These are phyloP conservation scores for Stemphylium beticola DNA, from an alignment of 2,329 filamentous ascomycete species.

Conservation along the genomic window DNA sequence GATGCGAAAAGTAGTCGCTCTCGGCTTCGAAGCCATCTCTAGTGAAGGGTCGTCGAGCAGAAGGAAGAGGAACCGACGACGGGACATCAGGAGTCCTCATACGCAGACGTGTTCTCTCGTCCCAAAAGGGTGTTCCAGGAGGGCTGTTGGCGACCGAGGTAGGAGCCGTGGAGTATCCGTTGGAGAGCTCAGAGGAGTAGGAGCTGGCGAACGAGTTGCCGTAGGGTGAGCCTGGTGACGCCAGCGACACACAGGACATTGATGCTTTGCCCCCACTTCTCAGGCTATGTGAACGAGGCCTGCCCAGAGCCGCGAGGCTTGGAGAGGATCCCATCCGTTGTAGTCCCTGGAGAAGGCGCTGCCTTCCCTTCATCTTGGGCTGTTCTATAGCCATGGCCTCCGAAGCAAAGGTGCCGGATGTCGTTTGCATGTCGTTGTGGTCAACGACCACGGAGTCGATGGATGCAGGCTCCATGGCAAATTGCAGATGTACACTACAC, in stretches of 20 bases:
- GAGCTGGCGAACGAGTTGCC: slow-evolving; percentile 61
- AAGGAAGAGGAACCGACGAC: slow-evolving; percentile 67
- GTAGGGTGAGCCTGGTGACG: slow-evolving; percentile 58
- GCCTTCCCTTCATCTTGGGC: slow-evolving; percentile 70
- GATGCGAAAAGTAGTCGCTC: slow-evolving; percentile 56
- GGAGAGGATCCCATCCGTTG: slow-evolving; percentile 84
- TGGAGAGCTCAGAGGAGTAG: slow-evolving; percentile 63
- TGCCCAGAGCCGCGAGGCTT: slow-evolving; percentile 68
- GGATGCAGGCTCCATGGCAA: slow-evolving; percentile 46
- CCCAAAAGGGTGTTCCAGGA: slow-evolving; percentile 55
- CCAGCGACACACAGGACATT: slow-evolving; percentile 69
- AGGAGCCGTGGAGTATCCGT: slow-evolving; percentile 62
- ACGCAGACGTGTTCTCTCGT: slow-evolving; percentile 63
- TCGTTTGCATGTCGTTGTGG: slow-evolving; percentile 27
- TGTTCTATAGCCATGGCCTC: slow-evolving; percentile 40
- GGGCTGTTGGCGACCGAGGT: slow-evolving; percentile 59
- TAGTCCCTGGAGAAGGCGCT: slow-evolving; percentile 73
- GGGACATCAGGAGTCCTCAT: slow-evolving; percentile 59
- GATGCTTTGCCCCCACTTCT: slow-evolving; percentile 67
- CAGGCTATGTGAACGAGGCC: slow-evolving; percentile 70
- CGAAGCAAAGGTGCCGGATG: slow-evolving; percentile 24
- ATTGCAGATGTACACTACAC: slow-evolving; percentile 7
- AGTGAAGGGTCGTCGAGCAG: slow-evolving; percentile 62
- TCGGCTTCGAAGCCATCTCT: slow-evolving; percentile 49
- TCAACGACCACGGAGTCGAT: slow-evolving; percentile 48